These are phyloP conservation scores for Daedaleopsis sinensis DNA, from an alignment of 768 basidiomycete genomes.

Conservation along the genomic window DNA sequence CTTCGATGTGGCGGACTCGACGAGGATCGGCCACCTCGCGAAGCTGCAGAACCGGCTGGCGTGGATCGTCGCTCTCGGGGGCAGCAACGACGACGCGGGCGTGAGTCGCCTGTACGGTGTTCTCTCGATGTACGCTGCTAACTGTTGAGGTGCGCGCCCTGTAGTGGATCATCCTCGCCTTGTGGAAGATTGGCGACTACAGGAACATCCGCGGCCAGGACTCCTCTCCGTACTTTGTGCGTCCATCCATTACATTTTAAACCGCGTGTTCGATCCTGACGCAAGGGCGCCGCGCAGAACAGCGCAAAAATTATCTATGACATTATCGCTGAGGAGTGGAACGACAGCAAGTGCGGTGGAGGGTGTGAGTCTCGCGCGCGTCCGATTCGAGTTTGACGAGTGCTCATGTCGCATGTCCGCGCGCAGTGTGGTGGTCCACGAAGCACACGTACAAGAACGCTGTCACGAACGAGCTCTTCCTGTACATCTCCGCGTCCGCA, in stretches of 20 bases:
- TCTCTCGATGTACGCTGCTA: neutral
- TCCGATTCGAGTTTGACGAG: neutral
- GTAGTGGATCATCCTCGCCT: conserved; percentile 58
- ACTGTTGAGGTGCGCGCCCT: neutral
- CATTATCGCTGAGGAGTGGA: conserved; percentile 54
- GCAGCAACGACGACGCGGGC: conserved; percentile 57
- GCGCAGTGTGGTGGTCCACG: conserved; percentile 59
- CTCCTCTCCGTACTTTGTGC: conserved; percentile 24
- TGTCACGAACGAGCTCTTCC: conserved; percentile 61
- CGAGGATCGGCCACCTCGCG: conserved; percentile 49
- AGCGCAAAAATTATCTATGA: conserved; percentile 52
- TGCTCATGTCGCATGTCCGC: neutral
- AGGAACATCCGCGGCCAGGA: conserved; percentile 42
- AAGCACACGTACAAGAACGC: conserved; percentile 62
- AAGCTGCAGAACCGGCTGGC: conserved; percentile 39
- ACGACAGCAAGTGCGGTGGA: conserved; percentile 48
- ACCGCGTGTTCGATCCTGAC: neutral
- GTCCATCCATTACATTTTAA: neutral
- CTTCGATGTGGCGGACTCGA: conserved; percentile 44
- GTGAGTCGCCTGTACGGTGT: conserved; percentile 30
- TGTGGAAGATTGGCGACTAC: conserved; percentile 63
- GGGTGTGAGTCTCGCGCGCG: conserved; percentile 40
- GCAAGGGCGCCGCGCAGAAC: conserved; percentile 35
- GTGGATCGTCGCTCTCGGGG: conserved; percentile 47
- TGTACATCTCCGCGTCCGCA: conserved; percentile 51